Evolutionary conservation across 2,329 filamentous ascomycete species (phyloP), one percentile per base, ranked within the genome.

Genomic region (Basipetospora chlamydospora): DNA sequence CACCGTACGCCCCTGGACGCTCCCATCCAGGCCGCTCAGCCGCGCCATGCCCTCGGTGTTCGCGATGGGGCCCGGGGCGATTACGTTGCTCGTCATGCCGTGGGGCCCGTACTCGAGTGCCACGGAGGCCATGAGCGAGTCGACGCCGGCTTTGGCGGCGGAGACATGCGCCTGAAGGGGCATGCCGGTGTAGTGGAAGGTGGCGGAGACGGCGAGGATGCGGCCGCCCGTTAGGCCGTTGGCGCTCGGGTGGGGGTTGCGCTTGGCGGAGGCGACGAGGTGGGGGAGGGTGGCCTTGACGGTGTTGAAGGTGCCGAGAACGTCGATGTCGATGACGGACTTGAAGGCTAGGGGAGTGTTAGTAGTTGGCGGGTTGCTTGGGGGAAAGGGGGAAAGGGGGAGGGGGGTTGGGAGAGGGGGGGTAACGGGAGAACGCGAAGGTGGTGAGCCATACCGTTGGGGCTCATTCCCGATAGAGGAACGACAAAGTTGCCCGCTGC

Each of bases 401-500:
- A 20, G 35, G 25, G 26, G 22, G 22, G 9, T 16, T 17, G 18
- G 15, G 16, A 15, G 13, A 8, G 8, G 16, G 20, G 15, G 5
- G 6, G 11, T 2, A 2, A 15, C 15, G 13, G 9, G 10, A n/a
- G 16, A n/a, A n/a, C n/a, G n/a, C n/a, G n/a, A n/a, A n/a, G 13
- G 13, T 9, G 9, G n/a, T 5, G 28, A 16, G 12, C n/a, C 29
- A 4, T 42, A 44, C 42, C 42, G 53, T 96, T 96, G 40, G 81
- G 61, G 28, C 76, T 85, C 34, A 96, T 71, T 43, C 79, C 79
- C 28, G 79, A 71, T 41, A 96, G 79, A 4, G 88, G 81, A 1
- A 85, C 80, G 16, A 98, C 68, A 57, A 96, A 98, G 58, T 98
- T 98, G 41, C 90, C 90, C 13, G 90, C 90, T 11, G 90, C 90